These are phyloP conservation scores for Xylaria grammica DNA, from an alignment of 495 filamentous ascomycete genomes.

Conservation along the genomic window DNA sequence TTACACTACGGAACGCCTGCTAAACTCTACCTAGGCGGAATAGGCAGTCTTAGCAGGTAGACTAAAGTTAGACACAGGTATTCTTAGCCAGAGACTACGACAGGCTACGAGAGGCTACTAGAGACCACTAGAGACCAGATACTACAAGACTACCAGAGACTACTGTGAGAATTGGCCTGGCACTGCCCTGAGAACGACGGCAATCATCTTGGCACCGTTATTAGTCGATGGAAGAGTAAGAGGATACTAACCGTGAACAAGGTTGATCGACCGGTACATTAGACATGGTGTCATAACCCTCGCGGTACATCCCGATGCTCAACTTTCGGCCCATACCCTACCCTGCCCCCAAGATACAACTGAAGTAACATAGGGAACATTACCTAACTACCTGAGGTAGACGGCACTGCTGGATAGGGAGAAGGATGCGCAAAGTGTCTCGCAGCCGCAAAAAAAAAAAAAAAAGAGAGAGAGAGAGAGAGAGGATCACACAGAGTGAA, in stretches of 20 bases:
- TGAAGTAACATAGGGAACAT: not conserved
- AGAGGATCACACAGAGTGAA: too few species aligned
- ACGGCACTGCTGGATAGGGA: conserved; percentile 1
- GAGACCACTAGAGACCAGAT: too few species aligned
- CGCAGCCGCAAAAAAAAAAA: conserved; percentile 19
- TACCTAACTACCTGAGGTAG: too few species aligned
- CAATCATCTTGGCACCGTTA: conserved; percentile 15
- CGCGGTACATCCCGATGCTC: conserved; percentile 12
- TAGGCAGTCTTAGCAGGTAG: too few species aligned
- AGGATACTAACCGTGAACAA: not conserved
- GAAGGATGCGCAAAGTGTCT: conserved; percentile 9
- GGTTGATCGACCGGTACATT: not conserved
- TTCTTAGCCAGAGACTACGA: too few species aligned
- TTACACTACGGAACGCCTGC: too few species aligned
- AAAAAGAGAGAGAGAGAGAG: too few species aligned
- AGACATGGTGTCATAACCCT: conserved; percentile 3
- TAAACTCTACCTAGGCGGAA: too few species aligned
- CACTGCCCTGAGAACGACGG: conserved; percentile 10
- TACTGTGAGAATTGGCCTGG: not conserved
- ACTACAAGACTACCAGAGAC: too few species aligned
- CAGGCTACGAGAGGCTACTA: too few species aligned
- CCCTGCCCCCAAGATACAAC: not conserved
- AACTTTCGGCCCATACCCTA: too few species aligned
- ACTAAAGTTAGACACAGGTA: too few species aligned
- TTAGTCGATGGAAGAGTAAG: not conserved